Base-by-base conservation (phyloP, 805 yeast species). In the Peterozyma xylosa region DNA sequence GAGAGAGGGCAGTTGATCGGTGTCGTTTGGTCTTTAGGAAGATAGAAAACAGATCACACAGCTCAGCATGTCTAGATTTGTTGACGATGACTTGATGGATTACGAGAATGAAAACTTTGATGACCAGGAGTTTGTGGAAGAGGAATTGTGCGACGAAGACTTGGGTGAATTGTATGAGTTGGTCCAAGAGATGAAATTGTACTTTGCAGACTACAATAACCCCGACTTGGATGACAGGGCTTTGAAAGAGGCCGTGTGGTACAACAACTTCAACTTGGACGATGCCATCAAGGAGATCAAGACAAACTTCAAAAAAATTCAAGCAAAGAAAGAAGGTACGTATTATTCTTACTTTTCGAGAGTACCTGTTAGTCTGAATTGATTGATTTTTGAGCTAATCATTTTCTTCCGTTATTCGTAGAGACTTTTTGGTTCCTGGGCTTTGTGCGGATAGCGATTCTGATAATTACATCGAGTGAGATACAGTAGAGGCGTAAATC, bases 211-310 rank as follows among this genome's bases (percentile, higher is more conserved):
- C 9, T 73, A 71, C 50, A 65, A 69, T 43, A 68, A 73, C 41
- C 56, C 57, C 9, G 63, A 62, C 0, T 67, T 76, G 39, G 64
- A 67, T 9, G 82, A 77, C 21, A 53, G 63, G 11, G 76, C 72
- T 38, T 58, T 83, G 47, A 74, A 78, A 52, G 82, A 78, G 49
- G 63, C 77, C 0, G 63, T 84, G 10, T 82, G 81, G 73, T 67
- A 66, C 49, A 76, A 78, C 51, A 80, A 80, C 55, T 73, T 74
- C 54, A 79, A 75, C 37, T 53, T 78, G 4, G 76, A 72, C 3
- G 70, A 71, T 11, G 58, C 86, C 0, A 50, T 80, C 7, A 66
- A 62, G 30, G 81, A 78, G 46, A 56, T 75, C 39, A 70, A 68
- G 46, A 51, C 45, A n/a, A 46, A 53, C 40, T 60, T 45, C 46